Base-by-base conservation (phyloP, 768 basidiomycete genomes). In the Baorangia bicolor region DNA sequence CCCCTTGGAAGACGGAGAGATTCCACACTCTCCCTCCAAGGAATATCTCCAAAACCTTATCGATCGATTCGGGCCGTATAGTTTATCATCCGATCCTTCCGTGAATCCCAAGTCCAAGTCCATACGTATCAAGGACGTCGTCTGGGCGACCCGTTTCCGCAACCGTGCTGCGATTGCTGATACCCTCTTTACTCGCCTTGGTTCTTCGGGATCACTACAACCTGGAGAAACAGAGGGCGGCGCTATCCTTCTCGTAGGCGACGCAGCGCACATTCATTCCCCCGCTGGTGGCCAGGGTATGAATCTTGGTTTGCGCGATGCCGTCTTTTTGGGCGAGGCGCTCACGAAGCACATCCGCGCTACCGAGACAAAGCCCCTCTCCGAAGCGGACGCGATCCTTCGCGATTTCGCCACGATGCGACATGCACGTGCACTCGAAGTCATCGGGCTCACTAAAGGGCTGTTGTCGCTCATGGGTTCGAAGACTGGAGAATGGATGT, bases 291-390 rank as follows among this genome's bases (percentile, higher is more conserved):
- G 82, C 1, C 81, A 82, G 51, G 82, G 82, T 12, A 80, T 84
- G 81, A 82, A 82, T 56, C 74, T 83, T 18, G 80, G 82, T 5
- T 67, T 84, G n/a, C 74, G 81, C 14, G 82, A 84, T 56, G 81
- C 77, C 8, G 64, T 81, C 21, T 69, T 71, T 44, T 73, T 83
- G 4, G 81, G 76, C 5, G 72, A 75, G 18, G 74, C 63, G 8
- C 64, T 83, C 37, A 64, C 67, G 18, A 65, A 71, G n/a, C 77
- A 78, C 63, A 54, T 75, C 2, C 58, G 37, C 4, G 60, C 58
- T 30, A 12, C 56, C 3, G 52, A 63, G 38, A 55, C 53, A 0
- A 43, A 44, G 23, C 20, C 61, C 2, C 27, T 47, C 14, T 20
- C 55, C 7, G 60, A 59, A n/a, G 62, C 62, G 0, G 76, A 79